These are phyloP conservation scores for Lathyrus oleraceus DNA, from an alignment of 306 rosid genomes.

Conservation along the genomic window DNA sequence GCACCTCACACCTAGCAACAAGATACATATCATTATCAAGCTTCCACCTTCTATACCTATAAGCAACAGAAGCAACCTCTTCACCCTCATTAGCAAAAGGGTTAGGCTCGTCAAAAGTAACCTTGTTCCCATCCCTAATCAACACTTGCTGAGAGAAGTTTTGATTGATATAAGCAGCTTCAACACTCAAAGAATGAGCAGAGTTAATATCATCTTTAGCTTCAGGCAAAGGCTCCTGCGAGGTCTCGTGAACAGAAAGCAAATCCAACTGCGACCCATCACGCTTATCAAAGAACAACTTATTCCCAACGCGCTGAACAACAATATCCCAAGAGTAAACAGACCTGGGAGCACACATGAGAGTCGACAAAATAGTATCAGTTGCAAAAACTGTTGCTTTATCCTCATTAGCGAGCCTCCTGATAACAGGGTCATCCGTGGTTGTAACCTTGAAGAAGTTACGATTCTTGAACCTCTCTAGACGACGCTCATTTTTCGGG, in stretches of 20 bases:
- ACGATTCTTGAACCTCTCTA: conserved; percentile 79
- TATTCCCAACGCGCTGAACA: conserved; percentile 86
- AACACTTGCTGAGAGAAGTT: conserved; percentile 89
- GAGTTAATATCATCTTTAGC: conserved; percentile 94
- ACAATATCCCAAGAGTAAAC: conserved; percentile 95
- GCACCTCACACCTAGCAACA: conserved; percentile 89
- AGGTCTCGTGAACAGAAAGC: conserved; percentile 88
- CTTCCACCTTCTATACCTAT: conserved; percentile 90
- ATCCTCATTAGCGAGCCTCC: conserved; percentile 83
- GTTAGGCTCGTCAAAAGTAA: conserved; percentile 77
- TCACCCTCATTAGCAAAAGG: conserved; percentile 96
- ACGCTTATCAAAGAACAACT: conserved; percentile 82
- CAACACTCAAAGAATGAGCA: conserved; percentile 70
- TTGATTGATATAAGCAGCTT: conserved; percentile 90
- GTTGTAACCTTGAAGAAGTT: conserved; percentile 93
- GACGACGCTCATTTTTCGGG: conserved; percentile 81
- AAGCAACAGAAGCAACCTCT: conserved; percentile 88
- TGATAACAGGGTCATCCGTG: conserved; percentile 85
- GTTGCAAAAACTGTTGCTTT: conserved; percentile 86
- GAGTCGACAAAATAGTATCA: conserved; percentile 74
- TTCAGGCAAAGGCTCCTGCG: conserved; percentile 93
- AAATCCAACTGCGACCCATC: conserved; percentile 93
- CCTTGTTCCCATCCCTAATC: conserved; percentile 76
- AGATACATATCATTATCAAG: conserved; percentile 80
- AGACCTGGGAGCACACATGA: conserved; percentile 91